phyloP scores from a whole-genome alignment of 306 rosid species.

The Luffa aegyptiaca region DNA sequence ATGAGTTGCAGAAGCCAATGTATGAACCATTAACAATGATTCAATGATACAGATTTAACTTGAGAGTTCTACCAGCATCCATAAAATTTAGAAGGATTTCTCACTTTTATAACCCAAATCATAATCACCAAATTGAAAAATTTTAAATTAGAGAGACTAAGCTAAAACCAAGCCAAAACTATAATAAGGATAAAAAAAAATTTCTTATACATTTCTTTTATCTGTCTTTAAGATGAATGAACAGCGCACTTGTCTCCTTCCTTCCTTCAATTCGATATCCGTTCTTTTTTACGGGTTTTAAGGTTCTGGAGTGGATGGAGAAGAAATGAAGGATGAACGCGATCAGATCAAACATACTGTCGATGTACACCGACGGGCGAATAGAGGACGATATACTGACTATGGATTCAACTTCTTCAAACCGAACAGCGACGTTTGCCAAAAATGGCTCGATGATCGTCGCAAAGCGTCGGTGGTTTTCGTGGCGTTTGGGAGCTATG shows the following conservation, averaged over 20 bases:
- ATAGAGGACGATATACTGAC: background rate
- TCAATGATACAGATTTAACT: background rate
- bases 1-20: background rate
- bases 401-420: constrained; percentile 4
- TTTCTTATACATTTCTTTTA: too few species aligned
- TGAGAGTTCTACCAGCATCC: background rate
- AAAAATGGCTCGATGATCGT: constrained; percentile 11
- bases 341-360: constrained; percentile 20
- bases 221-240: too few species aligned
- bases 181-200: too few species aligned
- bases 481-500: constrained; percentile 19
- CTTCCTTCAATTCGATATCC: background rate
- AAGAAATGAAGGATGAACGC: constrained; percentile 6
- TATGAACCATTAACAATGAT: background rate
- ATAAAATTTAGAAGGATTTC: too few species aligned
- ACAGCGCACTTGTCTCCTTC: too few species aligned
- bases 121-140: too few species aligned
- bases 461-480: constrained; percentile 8
- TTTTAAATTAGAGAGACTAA: too few species aligned
- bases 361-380: constrained; percentile 11
- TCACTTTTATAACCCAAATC: too few species aligned
- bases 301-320: constrained; percentile 12
- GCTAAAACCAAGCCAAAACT: too few species aligned
- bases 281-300: background rate
- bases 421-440: background rate